These are phyloP conservation scores for Colletotrichum sp. DNA, from an alignment of 2,329 filamentous ascomycete genomes.

Conservation along the genomic window DNA sequence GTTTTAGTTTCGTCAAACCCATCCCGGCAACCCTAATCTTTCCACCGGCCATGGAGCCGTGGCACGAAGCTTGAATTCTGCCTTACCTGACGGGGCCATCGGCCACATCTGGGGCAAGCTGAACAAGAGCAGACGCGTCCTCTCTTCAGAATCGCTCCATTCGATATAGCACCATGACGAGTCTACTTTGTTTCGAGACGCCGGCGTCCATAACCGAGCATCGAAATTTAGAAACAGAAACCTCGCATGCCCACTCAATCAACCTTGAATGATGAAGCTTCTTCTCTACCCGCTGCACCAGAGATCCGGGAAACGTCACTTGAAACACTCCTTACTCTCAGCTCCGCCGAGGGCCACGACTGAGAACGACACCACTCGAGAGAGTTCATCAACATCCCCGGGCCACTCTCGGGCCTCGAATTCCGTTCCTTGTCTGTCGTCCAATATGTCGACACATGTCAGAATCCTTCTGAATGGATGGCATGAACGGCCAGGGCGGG, in stretches of 20 bases:
- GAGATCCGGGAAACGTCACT: background rate
- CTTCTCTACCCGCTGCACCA: background rate
- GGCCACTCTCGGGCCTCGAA: background rate
- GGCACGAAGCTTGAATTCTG: slow-evolving; percentile 16
- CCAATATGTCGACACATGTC: background rate
- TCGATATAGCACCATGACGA: slow-evolving; percentile 5
- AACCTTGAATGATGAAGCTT: background rate
- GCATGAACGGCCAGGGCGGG: background rate
- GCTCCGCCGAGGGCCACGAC: background rate
- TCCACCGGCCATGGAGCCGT: background rate
- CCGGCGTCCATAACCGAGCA: background rate
- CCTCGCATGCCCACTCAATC: background rate
- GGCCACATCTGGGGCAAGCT: slow-evolving; percentile 8
- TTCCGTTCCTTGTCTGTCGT: background rate
- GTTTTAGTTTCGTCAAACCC: background rate
- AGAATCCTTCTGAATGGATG: background rate
- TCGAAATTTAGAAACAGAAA: background rate
- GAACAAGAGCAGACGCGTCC: slow-evolving; percentile 9
- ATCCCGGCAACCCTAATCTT: slow-evolving; percentile 11
- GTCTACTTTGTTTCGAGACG: slow-evolving; percentile 2
- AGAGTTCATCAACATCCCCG: background rate
- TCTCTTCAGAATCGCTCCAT: background rate
- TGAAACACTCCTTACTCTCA: slow-evolving; percentile 1
- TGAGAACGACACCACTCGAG: background rate
- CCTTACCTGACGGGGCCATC: slow-evolving; percentile 15